Conservation (phyloP, 768 basidiomycete genomes). For the Russula abietina region DNA sequence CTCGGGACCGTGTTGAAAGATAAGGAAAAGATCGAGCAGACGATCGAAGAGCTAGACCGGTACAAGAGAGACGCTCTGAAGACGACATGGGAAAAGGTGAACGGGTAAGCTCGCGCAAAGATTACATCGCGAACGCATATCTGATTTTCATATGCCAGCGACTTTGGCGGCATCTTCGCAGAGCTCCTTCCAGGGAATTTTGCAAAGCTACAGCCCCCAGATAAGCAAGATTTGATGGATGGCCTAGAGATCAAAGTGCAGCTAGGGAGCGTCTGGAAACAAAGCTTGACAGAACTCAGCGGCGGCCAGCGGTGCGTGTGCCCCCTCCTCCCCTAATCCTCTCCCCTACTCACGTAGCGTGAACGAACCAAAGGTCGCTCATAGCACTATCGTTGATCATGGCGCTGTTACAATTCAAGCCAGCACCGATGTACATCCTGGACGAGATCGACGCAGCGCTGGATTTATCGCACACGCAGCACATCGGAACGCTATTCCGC, state of each 20-base stretch:
- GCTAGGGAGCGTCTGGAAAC: conserved; percentile 95
- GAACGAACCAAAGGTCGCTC: conserved; percentile 61
- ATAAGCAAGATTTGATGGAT: conserved; percentile 87
- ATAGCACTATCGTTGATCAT: conserved; percentile 98
- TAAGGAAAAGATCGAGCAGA: conserved; percentile 91
- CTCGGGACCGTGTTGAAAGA: conserved; percentile 83
- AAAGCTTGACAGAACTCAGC: conserved; percentile 92
- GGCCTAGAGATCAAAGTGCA: conserved; percentile 97
- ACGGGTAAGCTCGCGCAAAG: conserved; percentile 45
- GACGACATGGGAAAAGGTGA: conserved; percentile 96
- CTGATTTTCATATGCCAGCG: conserved; percentile 40
- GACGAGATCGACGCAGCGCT: conserved; percentile 98
- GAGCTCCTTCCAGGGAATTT: conserved; percentile 96
- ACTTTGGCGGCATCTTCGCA: conserved; percentile 94
- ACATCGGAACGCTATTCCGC: conserved; percentile 96
- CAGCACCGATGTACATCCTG: conserved; percentile 98
- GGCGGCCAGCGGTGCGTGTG: conserved; percentile 84
- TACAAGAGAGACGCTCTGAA: conserved; percentile 91
- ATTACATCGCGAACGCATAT: background rate
- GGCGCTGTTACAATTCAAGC: conserved; percentile 98
- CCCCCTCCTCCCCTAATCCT: background rate
- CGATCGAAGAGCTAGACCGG: conserved; percentile 85
- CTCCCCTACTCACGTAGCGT: background rate
- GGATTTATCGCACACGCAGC: conserved; percentile 92
- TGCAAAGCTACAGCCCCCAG: conserved; percentile 89